A percentile compares a stretch with the other conserved stretches of the same genome.
Conservation (phyloP, 352 stramenopile species). For the Aphanomyces astaci region DNA sequence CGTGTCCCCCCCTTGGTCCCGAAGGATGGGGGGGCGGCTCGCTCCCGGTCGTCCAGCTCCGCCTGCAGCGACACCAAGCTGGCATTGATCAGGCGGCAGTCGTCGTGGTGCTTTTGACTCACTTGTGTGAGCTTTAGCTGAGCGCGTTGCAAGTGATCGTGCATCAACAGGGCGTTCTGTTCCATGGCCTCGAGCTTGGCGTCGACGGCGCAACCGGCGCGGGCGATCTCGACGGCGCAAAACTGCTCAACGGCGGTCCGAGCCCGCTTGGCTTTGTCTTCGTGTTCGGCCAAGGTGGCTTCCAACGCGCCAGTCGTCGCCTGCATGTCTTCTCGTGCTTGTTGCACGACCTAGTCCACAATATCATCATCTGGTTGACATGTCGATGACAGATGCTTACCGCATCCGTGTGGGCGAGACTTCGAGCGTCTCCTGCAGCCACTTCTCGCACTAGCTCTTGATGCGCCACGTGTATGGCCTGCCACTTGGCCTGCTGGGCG, state of each 20-base stretch:
- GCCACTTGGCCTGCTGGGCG: slow-evolving; percentile 1
- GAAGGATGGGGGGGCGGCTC: not conserved
- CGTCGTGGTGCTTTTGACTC: slow-evolving; percentile 3
- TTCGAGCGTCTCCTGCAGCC: not conserved
- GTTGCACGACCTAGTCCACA: not conserved
- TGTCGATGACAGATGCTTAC: no score
- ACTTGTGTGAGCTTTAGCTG: not conserved
- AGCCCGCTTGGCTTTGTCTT: slow-evolving; percentile 3
- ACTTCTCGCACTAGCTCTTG: slow-evolving; percentile 5
- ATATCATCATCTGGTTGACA: no score
- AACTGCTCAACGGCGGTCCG: slow-evolving; percentile 4
- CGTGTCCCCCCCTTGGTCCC: no score
- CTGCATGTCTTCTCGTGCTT: not conserved
- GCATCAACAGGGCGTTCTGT: not conserved
- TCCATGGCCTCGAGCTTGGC: slow-evolving; percentile 3
- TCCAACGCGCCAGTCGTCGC: not conserved
- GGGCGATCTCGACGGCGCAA: slow-evolving; percentile 9
- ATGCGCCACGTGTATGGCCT: not conserved
- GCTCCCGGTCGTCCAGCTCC: not conserved
- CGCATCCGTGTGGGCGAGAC: not conserved
- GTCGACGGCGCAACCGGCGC: not conserved
- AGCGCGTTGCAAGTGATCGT: not conserved
- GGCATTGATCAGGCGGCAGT: slow-evolving; percentile 7
- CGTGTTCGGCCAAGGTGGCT: not conserved
- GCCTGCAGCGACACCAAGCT: slow-evolving; percentile 3